Evolutionary conservation across 768 basidiomycete species (phyloP).

Genomic region (Amanita subjunquillea): DNA sequence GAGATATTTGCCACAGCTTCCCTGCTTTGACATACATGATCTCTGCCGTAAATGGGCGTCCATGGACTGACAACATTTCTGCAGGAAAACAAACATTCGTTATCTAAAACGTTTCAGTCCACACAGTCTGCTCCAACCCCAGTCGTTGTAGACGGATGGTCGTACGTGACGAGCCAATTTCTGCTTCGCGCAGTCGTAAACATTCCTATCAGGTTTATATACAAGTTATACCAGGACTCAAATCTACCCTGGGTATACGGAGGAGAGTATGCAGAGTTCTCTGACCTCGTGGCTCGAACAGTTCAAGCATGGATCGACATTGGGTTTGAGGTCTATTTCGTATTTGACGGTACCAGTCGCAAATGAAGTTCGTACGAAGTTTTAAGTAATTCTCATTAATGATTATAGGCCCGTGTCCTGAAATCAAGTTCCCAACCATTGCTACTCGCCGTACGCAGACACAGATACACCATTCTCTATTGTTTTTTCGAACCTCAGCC

Average conservation of each 20-base stretch:
- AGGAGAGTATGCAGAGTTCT: conserved; percentile 62
- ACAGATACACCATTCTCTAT: conserved; percentile 47
- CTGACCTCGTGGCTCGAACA: conserved; percentile 33
- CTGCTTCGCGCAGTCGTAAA: conserved; percentile 8
- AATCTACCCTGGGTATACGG: conserved; percentile 79
- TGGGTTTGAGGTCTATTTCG: conserved; percentile 59
- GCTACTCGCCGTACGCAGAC: conserved; percentile 48
- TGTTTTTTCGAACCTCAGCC: conserved; percentile 77
- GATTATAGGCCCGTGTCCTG: conserved; percentile 58
- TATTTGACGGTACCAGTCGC: conserved; percentile 64
- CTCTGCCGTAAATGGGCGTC: conserved; percentile 31
- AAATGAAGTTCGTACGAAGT: conserved; percentile 3
- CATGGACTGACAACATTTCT: conserved; percentile 44
- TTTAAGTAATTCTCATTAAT: conserved; percentile 9
- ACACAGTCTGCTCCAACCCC: conserved; percentile 21
- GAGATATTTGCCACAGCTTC: not conserved
- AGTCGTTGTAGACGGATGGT: conserved; percentile 78
- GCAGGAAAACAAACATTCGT: conserved; percentile 32
- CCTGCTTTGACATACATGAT: not conserved
- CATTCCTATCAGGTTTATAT: conserved; percentile 55
- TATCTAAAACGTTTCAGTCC: conserved; percentile 24
- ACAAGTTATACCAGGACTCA: conserved; percentile 48
- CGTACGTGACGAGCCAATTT: conserved; percentile 43
- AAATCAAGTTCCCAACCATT: conserved; percentile 63
- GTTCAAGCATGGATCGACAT: conserved; percentile 61